These are phyloP conservation scores for Calonectria ilicicola DNA, from an alignment of 2,329 filamentous ascomycete species.

Conservation along the genomic window DNA sequence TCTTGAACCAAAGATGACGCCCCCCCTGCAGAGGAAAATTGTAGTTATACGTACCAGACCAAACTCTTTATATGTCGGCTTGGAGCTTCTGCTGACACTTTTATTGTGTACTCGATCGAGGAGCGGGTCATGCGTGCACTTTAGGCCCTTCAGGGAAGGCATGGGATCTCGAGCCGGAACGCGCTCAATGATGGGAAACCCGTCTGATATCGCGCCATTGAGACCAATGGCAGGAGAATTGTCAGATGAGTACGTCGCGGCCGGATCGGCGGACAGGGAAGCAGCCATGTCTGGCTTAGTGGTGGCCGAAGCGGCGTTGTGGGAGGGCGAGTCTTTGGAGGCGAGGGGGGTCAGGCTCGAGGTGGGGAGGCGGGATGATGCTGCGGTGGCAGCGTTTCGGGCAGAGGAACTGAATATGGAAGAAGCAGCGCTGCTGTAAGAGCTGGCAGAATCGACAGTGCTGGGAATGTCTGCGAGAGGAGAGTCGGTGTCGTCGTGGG, in stretches of 20 bases:
- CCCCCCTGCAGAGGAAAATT: constrained; percentile 60
- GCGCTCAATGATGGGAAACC: constrained; percentile 52
- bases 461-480: constrained; percentile 75
- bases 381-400: constrained; percentile 54
- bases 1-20: constrained; percentile 69
- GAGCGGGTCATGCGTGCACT: constrained; percentile 72
- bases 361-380: constrained; percentile 56
- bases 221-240: constrained; percentile 43
- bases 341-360: constrained; percentile 64
- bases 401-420: constrained; percentile 74
- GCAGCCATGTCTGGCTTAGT: constrained; percentile 68
- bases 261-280: constrained; percentile 58
- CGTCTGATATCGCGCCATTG: constrained; percentile 51
- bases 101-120: constrained; percentile 63
- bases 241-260: constrained; percentile 42
- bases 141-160: constrained; percentile 66
- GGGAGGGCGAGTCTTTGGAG: constrained; percentile 64
- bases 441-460: constrained; percentile 79
- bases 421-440: constrained; percentile 76
- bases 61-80: constrained; percentile 73
- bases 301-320: constrained; percentile 59
- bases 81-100: constrained; percentile 66
- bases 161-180: constrained; percentile 68
- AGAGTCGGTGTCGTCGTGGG: constrained; percentile 69
- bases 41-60: constrained; percentile 72